phyloP scores from a whole-genome alignment of 257 asterid species.

The Phtheirospermum japonicum region DNA sequence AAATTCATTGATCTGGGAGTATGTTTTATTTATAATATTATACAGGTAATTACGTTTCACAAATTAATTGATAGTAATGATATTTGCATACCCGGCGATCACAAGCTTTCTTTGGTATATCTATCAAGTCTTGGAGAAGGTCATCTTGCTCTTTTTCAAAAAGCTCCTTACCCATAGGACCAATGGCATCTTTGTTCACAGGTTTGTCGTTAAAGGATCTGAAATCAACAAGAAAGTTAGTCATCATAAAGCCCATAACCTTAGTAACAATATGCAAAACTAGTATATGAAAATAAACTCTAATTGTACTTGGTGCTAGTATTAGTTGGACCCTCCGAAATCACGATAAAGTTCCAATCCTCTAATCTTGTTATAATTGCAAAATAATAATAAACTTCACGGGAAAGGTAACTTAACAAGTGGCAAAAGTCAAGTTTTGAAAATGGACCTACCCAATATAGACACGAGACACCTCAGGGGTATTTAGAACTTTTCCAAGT shows the following conservation, averaged over 20 bases:
- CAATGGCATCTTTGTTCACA: slow-evolving; percentile 54
- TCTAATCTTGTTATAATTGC: not conserved
- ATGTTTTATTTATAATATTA: not conserved
- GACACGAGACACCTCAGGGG: slow-evolving; percentile 93
- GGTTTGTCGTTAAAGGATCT: slow-evolving; percentile 93
- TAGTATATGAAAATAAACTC: not conserved
- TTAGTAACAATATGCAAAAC: not conserved
- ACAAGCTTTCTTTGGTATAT: slow-evolving; percentile 93
- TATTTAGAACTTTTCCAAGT: slow-evolving; percentile 87
- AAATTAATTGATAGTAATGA: not conserved
- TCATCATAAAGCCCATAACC: not conserved
- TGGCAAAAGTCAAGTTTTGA: not conserved
- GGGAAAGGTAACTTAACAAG: not conserved
- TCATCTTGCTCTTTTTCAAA: slow-evolving; percentile 96
- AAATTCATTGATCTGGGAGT: slow-evolving; percentile 77
- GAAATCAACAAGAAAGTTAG: slow-evolving; percentile 1
- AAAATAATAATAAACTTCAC: not conserved
- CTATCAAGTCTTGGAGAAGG: slow-evolving; percentile 79
- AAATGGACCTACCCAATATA: slow-evolving; percentile 71
- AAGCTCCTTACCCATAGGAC: slow-evolving; percentile 79
- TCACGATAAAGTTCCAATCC: slow-evolving; percentile 11
- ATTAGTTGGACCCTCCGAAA: not conserved
- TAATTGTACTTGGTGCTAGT: not conserved
- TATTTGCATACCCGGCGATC: slow-evolving; percentile 71
- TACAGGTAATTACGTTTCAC: not conserved